Evolutionary conservation across 192 early-diverging fungal species (phyloP).

Genomic region (Geranomyces michiganensis): DNA sequence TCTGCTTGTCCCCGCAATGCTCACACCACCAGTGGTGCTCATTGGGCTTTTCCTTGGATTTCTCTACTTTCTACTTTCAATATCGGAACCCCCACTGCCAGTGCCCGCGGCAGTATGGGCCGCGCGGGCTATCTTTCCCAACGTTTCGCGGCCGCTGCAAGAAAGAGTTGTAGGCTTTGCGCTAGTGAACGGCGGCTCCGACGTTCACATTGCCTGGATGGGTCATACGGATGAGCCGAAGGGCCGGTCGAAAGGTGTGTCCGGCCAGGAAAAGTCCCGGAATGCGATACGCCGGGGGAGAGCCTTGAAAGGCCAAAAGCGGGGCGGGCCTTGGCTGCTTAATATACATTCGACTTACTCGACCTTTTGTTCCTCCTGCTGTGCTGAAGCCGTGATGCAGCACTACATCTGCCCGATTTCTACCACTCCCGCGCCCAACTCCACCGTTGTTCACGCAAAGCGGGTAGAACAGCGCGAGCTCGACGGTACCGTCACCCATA

Average conservation of each 20-base stretch:
- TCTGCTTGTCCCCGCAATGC: no score
- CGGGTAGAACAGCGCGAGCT: not conserved
- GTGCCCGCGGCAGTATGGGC: not conserved
- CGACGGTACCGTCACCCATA: slow-evolving; percentile 6
- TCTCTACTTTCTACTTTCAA: slow-evolving; percentile 18
- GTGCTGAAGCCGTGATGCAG: not conserved
- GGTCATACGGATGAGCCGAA: slow-evolving; percentile 2
- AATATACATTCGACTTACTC: no score
- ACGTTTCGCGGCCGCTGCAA: not conserved
- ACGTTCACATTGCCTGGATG: slow-evolving; percentile 12
- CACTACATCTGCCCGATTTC: slow-evolving; percentile 4
- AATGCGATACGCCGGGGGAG: not conserved
- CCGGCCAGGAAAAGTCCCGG: not conserved
- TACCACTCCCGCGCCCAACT: not conserved
- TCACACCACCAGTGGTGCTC: slow-evolving; percentile 15
- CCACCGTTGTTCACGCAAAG: not conserved
- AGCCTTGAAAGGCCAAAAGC: no score
- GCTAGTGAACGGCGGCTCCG: not conserved
- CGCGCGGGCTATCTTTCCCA: slow-evolving; percentile 6
- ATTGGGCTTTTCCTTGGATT: not conserved
- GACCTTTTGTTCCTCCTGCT: no score
- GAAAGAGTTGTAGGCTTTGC: slow-evolving; percentile 24
- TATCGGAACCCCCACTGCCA: slow-evolving; percentile 6
- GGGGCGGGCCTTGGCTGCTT: no score
- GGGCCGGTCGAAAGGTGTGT: not conserved